Percentiles rank a stretch among this genome's conserved stretches.
These are phyloP conservation scores for Arachis monticola DNA, from an alignment of 331 rosid genomes.

Conservation along the genomic window DNA sequence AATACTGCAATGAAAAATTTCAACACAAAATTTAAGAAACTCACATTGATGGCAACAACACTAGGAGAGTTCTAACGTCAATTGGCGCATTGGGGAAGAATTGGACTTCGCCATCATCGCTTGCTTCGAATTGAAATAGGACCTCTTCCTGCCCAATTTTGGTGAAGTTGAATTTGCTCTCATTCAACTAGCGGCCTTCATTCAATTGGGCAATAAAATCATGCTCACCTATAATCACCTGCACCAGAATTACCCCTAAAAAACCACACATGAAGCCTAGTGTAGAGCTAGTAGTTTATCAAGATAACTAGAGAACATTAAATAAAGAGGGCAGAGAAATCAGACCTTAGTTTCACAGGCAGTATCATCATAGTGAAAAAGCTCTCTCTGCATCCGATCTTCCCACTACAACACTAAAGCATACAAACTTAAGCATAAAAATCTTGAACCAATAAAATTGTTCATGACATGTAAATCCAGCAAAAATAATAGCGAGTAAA, in stretches of 20 bases:
- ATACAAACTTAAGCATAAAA: conserved; percentile 15
- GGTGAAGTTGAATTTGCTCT: conserved; percentile 87
- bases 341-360: conserved; percentile 83
- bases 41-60: conserved; percentile 84
- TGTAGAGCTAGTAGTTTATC: background rate
- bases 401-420: conserved; percentile 69
- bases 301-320: conserved; percentile 17
- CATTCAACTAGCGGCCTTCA: conserved; percentile 91
- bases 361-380: conserved; percentile 89
- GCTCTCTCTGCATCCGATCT: conserved; percentile 86
- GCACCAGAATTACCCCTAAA: conserved; percentile 17
- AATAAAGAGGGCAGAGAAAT: too few relatives aligned
- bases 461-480: too few relatives aligned
- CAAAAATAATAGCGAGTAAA: too few relatives aligned
- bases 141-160: conserved; percentile 95
- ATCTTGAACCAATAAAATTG: too few relatives aligned
- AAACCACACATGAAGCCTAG: conserved; percentile 22
- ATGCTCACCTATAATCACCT: conserved; percentile 78
- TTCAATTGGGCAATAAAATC: conserved; percentile 95
- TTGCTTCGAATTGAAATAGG: conserved; percentile 21
- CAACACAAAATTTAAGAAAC: conserved; percentile 8
- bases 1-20: background rate
- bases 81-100: conserved; percentile 43
- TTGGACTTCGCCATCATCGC: too few relatives aligned
- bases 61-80: conserved; percentile 69